Evolutionary conservation across 1,284 basidiomycete genomes (phyloP), one percentile per base, ranked within the genome.

Genomic region (Cryptococcus wingfieldii): DNA sequence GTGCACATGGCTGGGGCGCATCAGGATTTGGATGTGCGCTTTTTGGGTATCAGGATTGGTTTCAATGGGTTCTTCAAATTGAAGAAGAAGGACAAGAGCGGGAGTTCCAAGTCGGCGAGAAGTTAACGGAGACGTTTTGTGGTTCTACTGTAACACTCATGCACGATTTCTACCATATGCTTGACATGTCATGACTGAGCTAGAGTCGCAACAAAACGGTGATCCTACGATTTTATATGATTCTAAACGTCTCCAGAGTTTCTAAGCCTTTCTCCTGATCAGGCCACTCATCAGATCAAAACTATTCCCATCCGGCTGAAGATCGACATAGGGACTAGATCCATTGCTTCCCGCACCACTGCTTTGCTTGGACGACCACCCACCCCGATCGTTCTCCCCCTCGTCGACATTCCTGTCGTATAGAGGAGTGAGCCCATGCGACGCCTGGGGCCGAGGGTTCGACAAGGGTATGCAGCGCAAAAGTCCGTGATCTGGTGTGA

Each of bases 241-340:
- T 23, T 23, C 3, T 3, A 23, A 23, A 23, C 23, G 3, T 23
- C 23, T 23, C 23, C 23, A 23, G 3, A 23, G 23, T 23, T 23
- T 53, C 48, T 66, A 68, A n/a, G 53, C 61, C 74, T 88, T 89
- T 19, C 80, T 76, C 77, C 81, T 85, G 69, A 98, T 93, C 71
- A 98, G 77, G 31, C 91, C 90, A 51, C 86, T 83, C 86, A 98
- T 89, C 69, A 98, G 82, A 75, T 98, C 95, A 68, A 98, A 98
- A 69, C 89, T 90, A 74, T 99, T 99, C 31, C 94, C 92, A 69
- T 98, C 93, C 3, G 95, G 96, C 75, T 97, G 95, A 19, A 86
- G 69, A 66, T 86, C 83, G 43, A 84, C 79, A 51, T 74, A 81
- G 47, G 31, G 59, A 51, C 8, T 41, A 23, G 5, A 4, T 69